These are phyloP conservation scores for Cutaneotrichosporon spelunceum DNA, from an alignment of 1,284 basidiomycete genomes.

Conservation along the genomic window DNA sequence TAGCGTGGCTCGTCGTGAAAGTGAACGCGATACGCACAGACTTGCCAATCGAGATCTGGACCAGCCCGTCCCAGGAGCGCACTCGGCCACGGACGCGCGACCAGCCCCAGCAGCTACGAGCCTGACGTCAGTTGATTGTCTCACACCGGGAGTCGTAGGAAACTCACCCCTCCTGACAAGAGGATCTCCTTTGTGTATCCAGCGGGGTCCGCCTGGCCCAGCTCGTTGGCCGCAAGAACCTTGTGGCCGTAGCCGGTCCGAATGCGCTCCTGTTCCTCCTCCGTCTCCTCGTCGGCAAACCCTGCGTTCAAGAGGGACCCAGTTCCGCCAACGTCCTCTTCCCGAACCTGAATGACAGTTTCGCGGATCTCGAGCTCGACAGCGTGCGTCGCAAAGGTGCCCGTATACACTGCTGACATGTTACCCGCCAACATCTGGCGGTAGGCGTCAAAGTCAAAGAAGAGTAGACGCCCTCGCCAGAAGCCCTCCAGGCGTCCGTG, in stretches of 20 bases:
- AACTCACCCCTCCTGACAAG: conserved; percentile 41
- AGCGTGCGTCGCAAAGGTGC: conserved; percentile 45
- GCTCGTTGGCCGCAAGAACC: conserved; percentile 31
- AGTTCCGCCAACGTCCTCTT: conserved; percentile 46
- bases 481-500: conserved; percentile 52
- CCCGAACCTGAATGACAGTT: conserved; percentile 44
- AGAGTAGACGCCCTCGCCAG: conserved; percentile 57
- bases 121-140: conserved; percentile 12
- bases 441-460: conserved; percentile 57
- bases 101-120: conserved; percentile 39
- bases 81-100: conserved; percentile 44
- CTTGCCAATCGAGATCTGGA: conserved; percentile 31
- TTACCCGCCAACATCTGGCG: conserved; percentile 54
- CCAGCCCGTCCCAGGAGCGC: conserved; percentile 49
- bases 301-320: conserved; percentile 44
- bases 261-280: conserved; percentile 34
- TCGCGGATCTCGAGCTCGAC: conserved; percentile 46
- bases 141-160: neutral
- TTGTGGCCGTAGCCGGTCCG: conserved; percentile 41
- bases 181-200: conserved; percentile 53
- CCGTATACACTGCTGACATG: conserved; percentile 50
- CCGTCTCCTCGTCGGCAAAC: conserved; percentile 37
- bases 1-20: neutral
- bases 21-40: conserved; percentile 8
- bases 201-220: conserved; percentile 35